Base-by-base conservation (phyloP, 306 rosid genomes). In the Rubus parviflorus region DNA sequence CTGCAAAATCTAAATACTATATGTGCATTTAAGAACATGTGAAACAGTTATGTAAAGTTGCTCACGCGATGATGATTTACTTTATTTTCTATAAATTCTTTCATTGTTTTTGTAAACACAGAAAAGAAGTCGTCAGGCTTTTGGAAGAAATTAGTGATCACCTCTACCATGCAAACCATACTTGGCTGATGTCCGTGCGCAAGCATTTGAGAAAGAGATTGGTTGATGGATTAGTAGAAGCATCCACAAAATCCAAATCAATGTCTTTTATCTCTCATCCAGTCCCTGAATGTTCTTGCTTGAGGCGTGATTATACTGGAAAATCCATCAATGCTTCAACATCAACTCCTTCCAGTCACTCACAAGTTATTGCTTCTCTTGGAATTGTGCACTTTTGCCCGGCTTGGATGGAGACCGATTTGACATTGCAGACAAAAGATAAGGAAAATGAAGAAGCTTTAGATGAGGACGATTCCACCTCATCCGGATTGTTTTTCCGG, bases 251-350 rank as follows among this genome's bases (percentile, higher is more conserved):
- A 54, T 87, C 92, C 23, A 95, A 89, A 84, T 74, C 85, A 0
- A 58, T 68, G 79, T 92, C 96, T 68, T 92, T 95, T 81, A 92
- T 95, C 65, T 92, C 97, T 67, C 94, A 92, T 85, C 99, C 99
- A 7, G 84, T 88, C 65, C 99, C 99, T 0, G 99, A 95, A 79
- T 95, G 99, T 81, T 88, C 98, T 66, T 95, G 99, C 83, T 75
- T 73, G 52, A 86, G 83, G 78, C 84, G 71, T 45, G 83, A 70
- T 56, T 80, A 88, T 51, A 71, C 74, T 5, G 86, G 81, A 60
- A 70, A 68, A 79, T 80, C 91, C 12, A 64, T 73, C 51, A 83
- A 75, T 80, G 78, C 85, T 72, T 87, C 97, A 47, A 77, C 84
- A 10, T 45, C 58, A 60, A 80, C 84, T 80, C 83, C 86, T 69